Evolutionary conservation across 768 basidiomycete species (phyloP), one percentile per base, ranked within the genome.

Genomic region (Kondoa malvinella): DNA sequence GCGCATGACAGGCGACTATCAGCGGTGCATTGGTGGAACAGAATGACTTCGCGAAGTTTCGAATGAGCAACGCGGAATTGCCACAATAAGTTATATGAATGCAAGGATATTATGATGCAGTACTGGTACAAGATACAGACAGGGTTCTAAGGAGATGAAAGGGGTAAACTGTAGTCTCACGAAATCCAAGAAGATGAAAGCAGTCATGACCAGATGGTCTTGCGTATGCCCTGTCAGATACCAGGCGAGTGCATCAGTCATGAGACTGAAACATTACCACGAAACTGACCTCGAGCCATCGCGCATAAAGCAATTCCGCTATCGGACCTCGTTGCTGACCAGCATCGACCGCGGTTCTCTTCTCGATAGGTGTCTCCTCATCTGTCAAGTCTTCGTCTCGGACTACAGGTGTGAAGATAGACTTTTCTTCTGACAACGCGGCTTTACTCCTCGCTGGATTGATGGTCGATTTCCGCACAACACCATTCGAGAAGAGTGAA

Each of bases 261-360:
- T 50, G 8, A 8, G 21, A 21, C 8, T 8, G 40, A 50, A 50
- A 50, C 40, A 8, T 50, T 21, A 21, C 40, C n/a, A n/a, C n/a
- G n/a, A n/a, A n/a, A 50, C 40, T 50, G 12, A 50, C 92, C 74
- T 95, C 89, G 29, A 96, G 80, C 92, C 94, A 97, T 62, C 94
- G 85, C 82, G 92, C 86, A 76, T 96, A 97, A n/a, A 97, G 80
- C 71, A 97, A 82, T 76, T 97, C 94, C 26, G 91, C 88, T 31
- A 97, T 91, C 3, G 92, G 91, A 66, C 89, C 92, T 66, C 78
- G 66, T 60, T 78, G 73, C 12, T 63, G 27, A 16, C 56, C 31
- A 30, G 26, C 25, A 34, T 66, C 29, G 50, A 21, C 30, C 26
- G 58, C 57, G 17, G 56, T 57, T 4, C 60, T 61, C 26, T 50